Base-by-base conservation (phyloP, 1,284 basidiomycete genomes). In the Ganoderma meredithae region DNA sequence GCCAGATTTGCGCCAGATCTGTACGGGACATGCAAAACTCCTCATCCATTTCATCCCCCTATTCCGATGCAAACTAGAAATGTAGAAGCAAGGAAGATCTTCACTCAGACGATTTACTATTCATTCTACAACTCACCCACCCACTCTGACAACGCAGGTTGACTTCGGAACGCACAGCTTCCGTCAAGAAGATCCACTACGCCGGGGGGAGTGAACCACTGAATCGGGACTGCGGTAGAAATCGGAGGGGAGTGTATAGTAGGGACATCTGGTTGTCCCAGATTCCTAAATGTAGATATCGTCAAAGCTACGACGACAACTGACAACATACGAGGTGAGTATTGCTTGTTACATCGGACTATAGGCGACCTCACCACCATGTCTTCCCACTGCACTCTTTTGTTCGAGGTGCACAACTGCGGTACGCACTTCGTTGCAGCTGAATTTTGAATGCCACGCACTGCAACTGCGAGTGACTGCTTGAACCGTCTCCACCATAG, bases 401-500 rank as follows among this genome's bases (percentile, higher is more conserved):
- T 47, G n/a, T 22, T 22, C 22, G 25, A 25, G 47, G 4, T 4
- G 47, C 10, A 25, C 47, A 49, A 4, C 10, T 9, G 7, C 36
- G 9, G 36, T 25, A 25, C 4, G 47, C 22, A 12, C 47, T 49
- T 49, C 8, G 44, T 47, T 47, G 19, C n/a, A 47, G 19, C 17
- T 41, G 5, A 12, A 6, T n/a, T n/a, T 19, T 7, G 22, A 22
- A 49, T 12, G 22, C 8, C 44, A 25, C 25, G 22, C 47, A 25
- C 25, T 10, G 47, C 2, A 49, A 25, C 10, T 12, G 8, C 10
- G 47, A 49, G 25, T 25, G 47, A 49, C 25, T 12, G 8, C 12
- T 22, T 25, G 2, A 22, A 6, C 27, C 8, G 6, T 33, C 31
- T 69, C 74, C 2, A 74, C 73, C 41, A 68, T 74, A 64, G 63